Evolutionary conservation across 495 filamentous ascomycete genomes (phyloP), one percentile per base, ranked within the genome.

Genomic region (Xylaria acuta): DNA sequence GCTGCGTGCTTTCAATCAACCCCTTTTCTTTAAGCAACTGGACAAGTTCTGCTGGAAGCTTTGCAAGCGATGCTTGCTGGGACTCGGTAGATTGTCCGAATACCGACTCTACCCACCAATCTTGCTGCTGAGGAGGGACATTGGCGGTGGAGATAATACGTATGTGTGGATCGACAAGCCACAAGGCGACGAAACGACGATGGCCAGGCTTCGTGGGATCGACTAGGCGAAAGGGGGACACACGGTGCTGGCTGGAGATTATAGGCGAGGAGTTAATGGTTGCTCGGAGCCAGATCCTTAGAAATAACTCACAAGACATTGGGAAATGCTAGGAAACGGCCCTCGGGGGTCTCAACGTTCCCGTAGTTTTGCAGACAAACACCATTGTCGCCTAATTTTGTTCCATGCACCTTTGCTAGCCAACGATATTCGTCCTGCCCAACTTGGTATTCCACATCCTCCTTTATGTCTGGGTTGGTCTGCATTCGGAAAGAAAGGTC

Each of bases 121-220:
- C 77, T 11, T 49, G 53, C 68, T 79, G 79, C 72, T 86, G 89
- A 4, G 87, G 88, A 0, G 89, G 88, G 0, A 90, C 84, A 73
- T 90, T 90, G 22, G 84, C 85, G 0, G 89, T 88, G 0, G 82
- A 86, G 62, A 83, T 83, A 64, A 91, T 81, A 1, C 83, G 82
- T 18, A 74, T 69, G 51, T 82, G 64, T 0, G 89, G 89, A 75
- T 90, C 87, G 3, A 92, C 84, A 4, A 92, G 79, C 75, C 85
- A 91, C 20, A 91, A 73, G 0, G 85, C 87, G 2, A 91, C 78
- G 70, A 90, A 86, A 66, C 87, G 85, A 11, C 86, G 76, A 69
- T 90, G 87, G 8, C 88, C 88, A 0, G 85, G 84, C 71, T 84
- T 86, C 0, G 84, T 84, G 0, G 47, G 68, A 72, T 91, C 87